Evolutionary conservation across 2,329 filamentous ascomycete species (phyloP).

Genomic region (Neonectria coccinea): DNA sequence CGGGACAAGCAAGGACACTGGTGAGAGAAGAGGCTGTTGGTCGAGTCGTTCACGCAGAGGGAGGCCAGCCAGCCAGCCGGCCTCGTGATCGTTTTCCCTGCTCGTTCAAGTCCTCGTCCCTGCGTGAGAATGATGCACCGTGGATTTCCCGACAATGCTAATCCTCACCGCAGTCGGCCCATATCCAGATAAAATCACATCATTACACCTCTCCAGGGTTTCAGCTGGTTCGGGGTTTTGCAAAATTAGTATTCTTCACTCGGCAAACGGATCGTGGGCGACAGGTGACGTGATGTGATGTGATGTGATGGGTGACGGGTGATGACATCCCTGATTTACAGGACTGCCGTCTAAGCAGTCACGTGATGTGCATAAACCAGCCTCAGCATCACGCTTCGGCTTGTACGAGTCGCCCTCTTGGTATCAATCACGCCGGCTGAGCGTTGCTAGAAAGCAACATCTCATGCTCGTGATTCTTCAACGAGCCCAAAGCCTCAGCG

Average conservation of each 20-base stretch:
- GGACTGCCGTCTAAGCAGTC: conserved; percentile 3
- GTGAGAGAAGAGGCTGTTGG: not conserved
- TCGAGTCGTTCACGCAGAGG: not conserved
- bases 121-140: not conserved
- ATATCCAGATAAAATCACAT: conserved; percentile 20
- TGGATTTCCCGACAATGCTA: conserved; percentile 30
- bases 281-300: no score
- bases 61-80: not conserved
- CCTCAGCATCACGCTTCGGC: not conserved
- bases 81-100: not conserved
- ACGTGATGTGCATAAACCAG: conserved; percentile 29
- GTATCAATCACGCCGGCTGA: not conserved
- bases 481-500: not conserved
- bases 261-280: not conserved
- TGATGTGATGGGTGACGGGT: not conserved
- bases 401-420: not conserved
- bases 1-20: not conserved
- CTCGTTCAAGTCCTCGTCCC: not conserved
- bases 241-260: not conserved
- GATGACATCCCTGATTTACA: not conserved
- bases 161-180: conserved; percentile 24
- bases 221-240: not conserved
- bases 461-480: not conserved
- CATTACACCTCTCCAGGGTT: conserved; percentile 16
- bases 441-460: not conserved